phyloP scores from a whole-genome alignment of 2,329 filamentous ascomycete genomes.

The Fusarium xylarioides region DNA sequence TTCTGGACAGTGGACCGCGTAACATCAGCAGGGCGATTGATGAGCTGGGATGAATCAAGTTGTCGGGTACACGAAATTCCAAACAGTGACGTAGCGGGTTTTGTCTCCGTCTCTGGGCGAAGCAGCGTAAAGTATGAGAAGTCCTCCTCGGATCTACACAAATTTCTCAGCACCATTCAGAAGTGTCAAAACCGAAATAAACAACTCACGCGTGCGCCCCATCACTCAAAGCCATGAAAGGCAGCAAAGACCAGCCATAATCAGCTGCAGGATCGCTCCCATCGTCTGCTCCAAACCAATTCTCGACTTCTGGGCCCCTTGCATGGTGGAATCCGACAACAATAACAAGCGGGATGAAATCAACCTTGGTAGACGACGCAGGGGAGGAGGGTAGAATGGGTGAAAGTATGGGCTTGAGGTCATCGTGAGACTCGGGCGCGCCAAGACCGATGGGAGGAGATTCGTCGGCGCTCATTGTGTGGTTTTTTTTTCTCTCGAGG shows the following conservation, averaged over 20 bases:
- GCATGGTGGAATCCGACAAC: constrained; percentile 89
- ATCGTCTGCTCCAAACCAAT: constrained; percentile 82
- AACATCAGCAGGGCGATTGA: constrained; percentile 84
- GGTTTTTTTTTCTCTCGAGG: background rate
- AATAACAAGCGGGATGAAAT: constrained; percentile 75
- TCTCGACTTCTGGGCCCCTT: constrained; percentile 89
- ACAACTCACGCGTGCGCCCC: constrained; percentile 86
- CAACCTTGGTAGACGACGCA: constrained; percentile 44
- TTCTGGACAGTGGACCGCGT: constrained; percentile 99
- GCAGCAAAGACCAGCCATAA: constrained; percentile 90
- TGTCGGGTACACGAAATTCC: constrained; percentile 96
- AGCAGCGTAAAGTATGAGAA: constrained; percentile 98
- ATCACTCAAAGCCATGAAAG: constrained; percentile 97
- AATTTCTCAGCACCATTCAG: constrained; percentile 24
- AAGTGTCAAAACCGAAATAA: background rate
- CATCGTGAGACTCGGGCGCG: constrained; percentile 35
- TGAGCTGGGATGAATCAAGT: constrained; percentile 80
- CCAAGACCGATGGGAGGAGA: constrained; percentile 32
- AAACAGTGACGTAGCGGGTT: constrained; percentile 83
- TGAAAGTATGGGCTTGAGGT: constrained; percentile 45
- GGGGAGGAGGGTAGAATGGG: constrained; percentile 46
- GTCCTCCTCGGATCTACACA: constrained; percentile 84
- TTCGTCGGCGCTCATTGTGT: constrained; percentile 45
- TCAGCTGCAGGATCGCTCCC: constrained; percentile 80
- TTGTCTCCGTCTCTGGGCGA: constrained; percentile 62